These are phyloP conservation scores for Phytophthora multivora DNA, from an alignment of 352 stramenopile genomes.

Conservation along the genomic window DNA sequence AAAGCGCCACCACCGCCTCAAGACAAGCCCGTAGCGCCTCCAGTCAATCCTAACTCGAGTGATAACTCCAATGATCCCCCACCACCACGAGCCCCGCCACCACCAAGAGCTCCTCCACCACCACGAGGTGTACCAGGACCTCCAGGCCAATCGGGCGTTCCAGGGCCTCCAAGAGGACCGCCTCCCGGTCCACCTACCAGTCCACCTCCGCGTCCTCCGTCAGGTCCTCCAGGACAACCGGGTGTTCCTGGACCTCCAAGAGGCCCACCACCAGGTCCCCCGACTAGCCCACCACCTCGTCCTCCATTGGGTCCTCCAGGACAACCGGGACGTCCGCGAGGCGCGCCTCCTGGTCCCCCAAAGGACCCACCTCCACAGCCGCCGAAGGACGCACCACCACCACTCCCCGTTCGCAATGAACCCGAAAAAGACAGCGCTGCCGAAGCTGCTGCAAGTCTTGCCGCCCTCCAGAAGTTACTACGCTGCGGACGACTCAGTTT, in stretches of 20 bases:
- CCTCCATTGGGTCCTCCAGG: slow-evolving; percentile 33
- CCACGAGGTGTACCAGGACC: slow-evolving; percentile 1
- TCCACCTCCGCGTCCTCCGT: slow-evolving; percentile 10
- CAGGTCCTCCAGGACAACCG: slow-evolving; percentile 6
- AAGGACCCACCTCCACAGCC: slow-evolving; percentile 53
- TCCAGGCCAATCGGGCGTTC: no score
- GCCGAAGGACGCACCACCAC: slow-evolving; percentile 51
- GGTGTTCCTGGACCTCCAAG: slow-evolving; percentile 11
- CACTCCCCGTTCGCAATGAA: slow-evolving; percentile 8
- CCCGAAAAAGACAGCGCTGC: slow-evolving; percentile 6
- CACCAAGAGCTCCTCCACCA: slow-evolving; percentile 1
- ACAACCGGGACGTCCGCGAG: slow-evolving; percentile 43
- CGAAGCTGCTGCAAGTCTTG: slow-evolving; percentile 17
- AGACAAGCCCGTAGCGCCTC: slow-evolving; percentile 4
- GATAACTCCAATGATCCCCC: neutral
- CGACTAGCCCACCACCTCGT: slow-evolving; percentile 8
- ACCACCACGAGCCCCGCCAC: neutral
- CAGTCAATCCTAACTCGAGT: neutral
- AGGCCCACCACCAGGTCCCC: slow-evolving; percentile 35
- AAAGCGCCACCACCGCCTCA: slow-evolving; percentile 21
- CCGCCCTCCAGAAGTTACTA: slow-evolving; percentile 55
- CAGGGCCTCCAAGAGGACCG: no score
- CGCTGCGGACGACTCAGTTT: slow-evolving; percentile 72
- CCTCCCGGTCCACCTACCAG: slow-evolving; percentile 1
- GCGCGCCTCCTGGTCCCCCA: slow-evolving; percentile 52